phyloP scores from a whole-genome alignment of 495 filamentous ascomycete species.

The Aspergillus sparsus region DNA sequence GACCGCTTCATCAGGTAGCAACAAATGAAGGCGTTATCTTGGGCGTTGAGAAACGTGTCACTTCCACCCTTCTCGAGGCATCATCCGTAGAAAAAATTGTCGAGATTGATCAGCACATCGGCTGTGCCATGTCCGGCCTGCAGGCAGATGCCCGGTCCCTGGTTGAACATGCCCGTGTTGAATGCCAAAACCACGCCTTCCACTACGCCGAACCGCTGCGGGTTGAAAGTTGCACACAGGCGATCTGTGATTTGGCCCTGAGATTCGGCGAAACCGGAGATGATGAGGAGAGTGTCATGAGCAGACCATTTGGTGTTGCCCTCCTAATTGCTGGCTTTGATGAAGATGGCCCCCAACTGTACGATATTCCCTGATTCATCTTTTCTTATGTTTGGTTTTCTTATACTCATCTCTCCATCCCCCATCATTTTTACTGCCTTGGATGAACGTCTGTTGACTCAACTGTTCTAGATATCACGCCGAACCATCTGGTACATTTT shows the following conservation, averaged over 20 bases:
- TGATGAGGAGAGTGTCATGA: constrained; percentile 98
- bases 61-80: constrained; percentile 92
- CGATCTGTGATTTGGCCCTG: constrained; percentile 95
- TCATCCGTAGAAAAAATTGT: constrained; percentile 99
- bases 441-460: constrained; percentile 5
- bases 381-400: neutral
- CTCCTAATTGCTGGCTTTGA: constrained; percentile 95
- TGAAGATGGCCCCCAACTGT: constrained; percentile 94
- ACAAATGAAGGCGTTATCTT: constrained; percentile 92
- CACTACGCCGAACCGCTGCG: constrained; percentile 92
- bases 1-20: constrained; percentile 61
- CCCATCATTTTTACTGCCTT: neutral
- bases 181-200: constrained; percentile 94
- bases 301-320: constrained; percentile 92
- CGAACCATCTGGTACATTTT: constrained; percentile 96
- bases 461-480: constrained; percentile 74
- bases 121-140: constrained; percentile 96
- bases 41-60: constrained; percentile 98
- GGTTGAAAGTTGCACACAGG: constrained; percentile 97
- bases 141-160: constrained; percentile 96
- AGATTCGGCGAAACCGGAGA: constrained; percentile 97
- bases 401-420: too few species aligned
- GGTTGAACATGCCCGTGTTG: constrained; percentile 97
- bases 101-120: constrained; percentile 97
- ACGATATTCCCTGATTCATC: constrained; percentile 31